Conservation (phyloP, 2,329 filamentous ascomycete genomes). For the Amesomyces nigricolor region DNA sequence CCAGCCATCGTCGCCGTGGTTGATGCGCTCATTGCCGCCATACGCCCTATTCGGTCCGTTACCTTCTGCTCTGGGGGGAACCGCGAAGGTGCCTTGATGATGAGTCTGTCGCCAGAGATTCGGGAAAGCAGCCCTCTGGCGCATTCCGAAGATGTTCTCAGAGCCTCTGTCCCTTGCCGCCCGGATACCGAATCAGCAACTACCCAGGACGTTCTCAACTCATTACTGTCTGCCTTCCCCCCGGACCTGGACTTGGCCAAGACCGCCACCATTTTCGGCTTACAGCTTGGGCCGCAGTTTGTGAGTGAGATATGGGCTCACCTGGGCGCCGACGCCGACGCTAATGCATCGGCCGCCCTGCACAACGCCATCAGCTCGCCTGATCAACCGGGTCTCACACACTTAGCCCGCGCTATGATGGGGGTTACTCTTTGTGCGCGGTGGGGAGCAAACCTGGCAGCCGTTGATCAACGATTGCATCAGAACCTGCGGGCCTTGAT, state of each 20-base stretch:
- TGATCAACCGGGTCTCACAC: conserved; percentile 65
- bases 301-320: conserved; percentile 47
- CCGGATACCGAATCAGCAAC: conserved; percentile 22
- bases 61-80: conserved; percentile 84
- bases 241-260: conserved; percentile 31
- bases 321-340: conserved; percentile 43
- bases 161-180: neutral
- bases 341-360: conserved; percentile 63
- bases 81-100: conserved; percentile 74
- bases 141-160: neutral
- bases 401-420: conserved; percentile 64
- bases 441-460: conserved; percentile 60
- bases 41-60: conserved; percentile 66
- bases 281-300: conserved; percentile 42
- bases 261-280: conserved; percentile 39
- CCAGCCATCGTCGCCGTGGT: conserved; percentile 78
- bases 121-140: conserved; percentile 61
- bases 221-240: conserved; percentile 41
- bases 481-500: conserved; percentile 40
- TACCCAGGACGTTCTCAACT: conserved; percentile 35
- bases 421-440: conserved; percentile 66
- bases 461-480: conserved; percentile 42
- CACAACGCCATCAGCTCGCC: conserved; percentile 66
- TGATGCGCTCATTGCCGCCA: conserved; percentile 62
- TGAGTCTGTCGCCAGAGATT: conserved; percentile 54